Conservation (phyloP, 1,139 yeast species). For the Suhomyces guaymorum region DNA sequence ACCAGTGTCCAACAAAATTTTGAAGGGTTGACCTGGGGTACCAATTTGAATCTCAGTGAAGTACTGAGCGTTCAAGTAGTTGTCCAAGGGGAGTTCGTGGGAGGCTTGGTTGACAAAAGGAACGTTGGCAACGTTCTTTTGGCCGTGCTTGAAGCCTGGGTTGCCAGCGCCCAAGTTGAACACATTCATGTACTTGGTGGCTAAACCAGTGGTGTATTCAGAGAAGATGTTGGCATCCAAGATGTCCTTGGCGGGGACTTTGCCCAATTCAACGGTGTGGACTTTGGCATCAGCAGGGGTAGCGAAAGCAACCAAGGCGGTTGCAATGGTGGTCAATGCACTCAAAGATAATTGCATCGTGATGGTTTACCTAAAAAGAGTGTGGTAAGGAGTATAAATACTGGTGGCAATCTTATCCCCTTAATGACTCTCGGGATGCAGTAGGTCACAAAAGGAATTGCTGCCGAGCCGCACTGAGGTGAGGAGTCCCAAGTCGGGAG, state of each 20-base stretch:
- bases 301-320: conserved; percentile 24
- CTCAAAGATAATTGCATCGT: conserved; percentile 38
- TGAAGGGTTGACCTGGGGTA: conserved; percentile 89
- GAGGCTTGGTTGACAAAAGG: conserved; percentile 41
- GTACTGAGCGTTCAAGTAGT: conserved; percentile 93
- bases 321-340: conserved; percentile 41
- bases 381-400: not conserved
- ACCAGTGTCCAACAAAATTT: conserved; percentile 92
- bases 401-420: conserved; percentile 13
- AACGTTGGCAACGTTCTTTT: conserved; percentile 30
- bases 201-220: conserved; percentile 69
- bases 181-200: conserved; percentile 65
- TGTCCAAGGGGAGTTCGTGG: conserved; percentile 71
- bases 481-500: not conserved
- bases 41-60: conserved; percentile 87
- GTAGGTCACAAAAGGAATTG: conserved; percentile 5
- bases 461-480: conserved; percentile 1
- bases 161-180: conserved; percentile 43
- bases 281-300: conserved; percentile 57
- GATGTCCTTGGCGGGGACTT: conserved; percentile 62
- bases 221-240: conserved; percentile 59
- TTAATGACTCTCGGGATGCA: conserved; percentile 6
- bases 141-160: conserved; percentile 27
- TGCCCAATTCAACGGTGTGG: conserved; percentile 62
- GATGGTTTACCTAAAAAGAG: conserved; percentile 2